Conservation (phyloP, 345 rosid genomes). For the Luvunga scandens region DNA sequence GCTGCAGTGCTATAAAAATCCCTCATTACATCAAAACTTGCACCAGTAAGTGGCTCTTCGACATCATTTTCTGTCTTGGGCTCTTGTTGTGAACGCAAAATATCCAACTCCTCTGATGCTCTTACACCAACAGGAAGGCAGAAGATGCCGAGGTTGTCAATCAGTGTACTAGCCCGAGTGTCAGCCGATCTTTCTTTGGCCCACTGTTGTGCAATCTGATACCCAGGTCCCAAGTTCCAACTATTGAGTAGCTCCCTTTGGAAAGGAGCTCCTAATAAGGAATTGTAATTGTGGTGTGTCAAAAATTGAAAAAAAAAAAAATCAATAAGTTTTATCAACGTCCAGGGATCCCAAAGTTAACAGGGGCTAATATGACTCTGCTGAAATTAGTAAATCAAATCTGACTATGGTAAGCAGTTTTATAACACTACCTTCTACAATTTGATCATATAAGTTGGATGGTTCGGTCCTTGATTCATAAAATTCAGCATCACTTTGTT, state of each 20-base stretch:
- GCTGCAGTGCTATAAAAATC: slow-evolving; percentile 58
- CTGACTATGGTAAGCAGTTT: slow-evolving; percentile 10
- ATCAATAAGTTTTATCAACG: neutral
- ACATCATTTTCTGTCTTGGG: slow-evolving; percentile 36
- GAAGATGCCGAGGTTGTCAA: slow-evolving; percentile 57
- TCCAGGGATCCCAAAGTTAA: slow-evolving; percentile 1
- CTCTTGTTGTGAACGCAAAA: slow-evolving; percentile 26
- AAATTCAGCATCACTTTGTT: slow-evolving; percentile 29
- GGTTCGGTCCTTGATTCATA: slow-evolving; percentile 23
- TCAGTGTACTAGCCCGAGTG: slow-evolving; percentile 46
- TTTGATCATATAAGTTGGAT: slow-evolving; percentile 30
- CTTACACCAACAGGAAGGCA: slow-evolving; percentile 88
- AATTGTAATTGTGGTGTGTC: slow-evolving; percentile 10
- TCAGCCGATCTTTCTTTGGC: slow-evolving; percentile 59
- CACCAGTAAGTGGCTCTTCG: slow-evolving; percentile 40
- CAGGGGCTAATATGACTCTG: neutral
- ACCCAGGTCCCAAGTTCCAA: slow-evolving; percentile 69
- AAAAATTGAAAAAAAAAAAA: neutral
- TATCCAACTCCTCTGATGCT: slow-evolving; percentile 46
- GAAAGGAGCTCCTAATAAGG: slow-evolving; percentile 51
- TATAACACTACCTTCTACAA: slow-evolving; percentile 53
- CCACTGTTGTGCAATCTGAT: slow-evolving; percentile 65
- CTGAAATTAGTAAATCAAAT: slow-evolving; percentile 8
- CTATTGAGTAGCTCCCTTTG: slow-evolving; percentile 61
- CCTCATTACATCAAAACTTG: slow-evolving; percentile 50